phyloP scores from a whole-genome alignment of 1,284 basidiomycete genomes.

The Ceratobasidium sp. region DNA sequence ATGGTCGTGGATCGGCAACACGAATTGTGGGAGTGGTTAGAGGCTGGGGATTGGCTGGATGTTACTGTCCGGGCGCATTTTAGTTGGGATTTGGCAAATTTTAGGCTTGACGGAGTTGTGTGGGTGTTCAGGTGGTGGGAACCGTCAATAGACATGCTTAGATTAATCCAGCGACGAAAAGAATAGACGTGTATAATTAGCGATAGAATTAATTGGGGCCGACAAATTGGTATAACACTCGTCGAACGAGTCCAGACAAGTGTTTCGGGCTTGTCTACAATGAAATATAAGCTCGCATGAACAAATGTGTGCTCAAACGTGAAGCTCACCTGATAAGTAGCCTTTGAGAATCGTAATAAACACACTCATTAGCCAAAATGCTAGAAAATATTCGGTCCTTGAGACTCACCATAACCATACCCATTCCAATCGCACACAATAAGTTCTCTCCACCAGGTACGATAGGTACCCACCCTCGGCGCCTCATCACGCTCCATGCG shows the following conservation, averaged over 20 bases:
- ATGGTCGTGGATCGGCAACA: conserved; percentile 22
- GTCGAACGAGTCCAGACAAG: conserved; percentile 87
- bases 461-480: conserved; percentile 80
- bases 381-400: no score
- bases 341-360: conserved; percentile 60
- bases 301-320: no score
- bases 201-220: conserved; percentile 75
- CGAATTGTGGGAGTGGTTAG: conserved; percentile 34
- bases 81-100: conserved; percentile 34
- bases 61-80: conserved; percentile 36
- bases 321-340: conserved; percentile 66
- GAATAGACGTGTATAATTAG: conserved; percentile 10
- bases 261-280: conserved; percentile 89
- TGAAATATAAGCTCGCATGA: conserved; percentile 49
- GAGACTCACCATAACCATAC: conserved; percentile 90
- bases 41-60: conserved; percentile 29
- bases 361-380: no score
- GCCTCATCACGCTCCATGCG: conserved; percentile 84
- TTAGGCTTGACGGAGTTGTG: conserved; percentile 22
- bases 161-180: conserved; percentile 5
- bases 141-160: conserved; percentile 24
- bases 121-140: conserved; percentile 40
- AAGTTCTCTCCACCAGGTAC: conserved; percentile 70
- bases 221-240: conserved; percentile 92
- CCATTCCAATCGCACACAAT: conserved; percentile 83